Evolutionary conservation across 164 flowering plant genomes (phyloP), one percentile per base, ranked within the genome.

Genomic region (Kalanchoe fedtschenkoi): DNA sequence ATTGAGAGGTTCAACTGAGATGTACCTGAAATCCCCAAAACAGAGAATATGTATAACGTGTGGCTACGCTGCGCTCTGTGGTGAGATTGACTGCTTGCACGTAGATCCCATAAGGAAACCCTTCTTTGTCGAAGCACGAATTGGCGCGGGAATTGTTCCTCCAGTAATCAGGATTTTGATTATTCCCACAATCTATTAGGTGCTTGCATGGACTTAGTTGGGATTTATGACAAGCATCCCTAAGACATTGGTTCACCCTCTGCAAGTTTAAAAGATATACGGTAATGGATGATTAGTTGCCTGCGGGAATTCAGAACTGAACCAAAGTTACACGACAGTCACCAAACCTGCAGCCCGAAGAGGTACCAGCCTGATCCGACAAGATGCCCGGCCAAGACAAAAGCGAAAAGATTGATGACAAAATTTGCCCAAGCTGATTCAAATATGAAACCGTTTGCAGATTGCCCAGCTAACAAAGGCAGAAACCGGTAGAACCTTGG

Each of bases 351-450:
- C 51, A 88, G 68, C 17, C 93, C 96, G 43, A 91, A 81, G 34
- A 91, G 95, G 71, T 91, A 91, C 97, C 97, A 91, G 72, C 81
- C 76, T 30, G 97, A 86, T 63, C 96, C 86, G 51, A 88, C 86
- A 47, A 88, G 77, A 76, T 91, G 97, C 58, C 91, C 86, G 54
- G 95, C 66, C 69, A 91, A 68, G 34, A 87, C 71, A 69, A 78
- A 91, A 11, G 84, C 77, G 69, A 91, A 81, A 66, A 88, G 90
- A 80, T 91, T 91, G 30, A 91, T 87, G 30, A 91, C 68, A 66
- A 91, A 88, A 69, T 88, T 88, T 22, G 91, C 90, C 95, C 95
- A 88, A 55, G 97, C 96, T 26, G 97, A 80, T 81, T 91, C 97
- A 77, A 91, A 91, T 70, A 88, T 75, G 73, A 91, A 83, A 53